phyloP scores from a whole-genome alignment of 176 grass and related monocot genomes.

The Lolium perenne region DNA sequence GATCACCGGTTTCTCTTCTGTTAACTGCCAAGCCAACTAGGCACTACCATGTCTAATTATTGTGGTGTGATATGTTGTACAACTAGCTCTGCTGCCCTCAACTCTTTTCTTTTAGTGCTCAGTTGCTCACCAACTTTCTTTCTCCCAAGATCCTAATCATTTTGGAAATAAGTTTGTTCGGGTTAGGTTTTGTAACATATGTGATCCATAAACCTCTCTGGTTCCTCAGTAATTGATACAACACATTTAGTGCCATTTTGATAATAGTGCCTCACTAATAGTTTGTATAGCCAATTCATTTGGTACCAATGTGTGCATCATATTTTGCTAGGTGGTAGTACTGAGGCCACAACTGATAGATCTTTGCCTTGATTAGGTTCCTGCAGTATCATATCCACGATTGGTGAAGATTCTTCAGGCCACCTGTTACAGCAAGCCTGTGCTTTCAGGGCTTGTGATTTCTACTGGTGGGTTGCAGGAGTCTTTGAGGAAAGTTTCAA shows the following conservation, averaged over 20 bases:
- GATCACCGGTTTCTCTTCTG: slow-evolving; percentile 17
- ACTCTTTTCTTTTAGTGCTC: slow-evolving; percentile 28
- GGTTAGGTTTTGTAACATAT: slow-evolving; percentile 11
- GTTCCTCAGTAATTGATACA: neutral
- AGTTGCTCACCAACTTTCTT: neutral
- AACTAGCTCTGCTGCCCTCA: slow-evolving; percentile 28
- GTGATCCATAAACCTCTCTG: neutral
- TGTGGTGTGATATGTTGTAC: slow-evolving; percentile 33
- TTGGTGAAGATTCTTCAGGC: slow-evolving; percentile 85
- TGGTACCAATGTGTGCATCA: slow-evolving; percentile 18
- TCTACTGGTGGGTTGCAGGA: slow-evolving; percentile 96
- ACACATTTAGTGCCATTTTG: neutral
- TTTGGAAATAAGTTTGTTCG: slow-evolving; percentile 15
- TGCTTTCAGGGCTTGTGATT: slow-evolving; percentile 93
- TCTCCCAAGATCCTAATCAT: neutral
- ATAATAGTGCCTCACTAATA: slow-evolving; percentile 30
- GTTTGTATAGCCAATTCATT: slow-evolving; percentile 18
- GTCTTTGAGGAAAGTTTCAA: slow-evolving; percentile 76
- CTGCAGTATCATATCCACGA: slow-evolving; percentile 80
- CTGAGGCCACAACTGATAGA: slow-evolving; percentile 18
- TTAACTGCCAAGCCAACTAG: slow-evolving; percentile 13
- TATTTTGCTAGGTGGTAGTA: slow-evolving; percentile 20
- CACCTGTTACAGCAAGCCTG: slow-evolving; percentile 71
- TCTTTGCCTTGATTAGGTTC: slow-evolving; percentile 54
- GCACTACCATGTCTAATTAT: slow-evolving; percentile 20